These are phyloP conservation scores for Cercospora zeina DNA, from an alignment of 2,329 filamentous ascomycete genomes.

Conservation along the genomic window DNA sequence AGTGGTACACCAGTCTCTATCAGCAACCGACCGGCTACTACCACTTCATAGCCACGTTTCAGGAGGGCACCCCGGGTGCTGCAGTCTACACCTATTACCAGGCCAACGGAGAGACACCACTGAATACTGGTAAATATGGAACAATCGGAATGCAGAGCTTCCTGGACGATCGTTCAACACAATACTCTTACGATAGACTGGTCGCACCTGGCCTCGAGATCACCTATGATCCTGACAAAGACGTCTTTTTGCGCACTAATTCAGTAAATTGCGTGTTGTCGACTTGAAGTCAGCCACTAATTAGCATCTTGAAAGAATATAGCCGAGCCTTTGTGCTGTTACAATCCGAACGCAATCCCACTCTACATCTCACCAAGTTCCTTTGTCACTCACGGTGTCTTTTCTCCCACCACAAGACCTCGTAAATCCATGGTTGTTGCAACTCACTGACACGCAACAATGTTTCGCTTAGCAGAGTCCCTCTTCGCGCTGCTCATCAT, in stretches of 20 bases:
- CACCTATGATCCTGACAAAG: constrained; percentile 10
- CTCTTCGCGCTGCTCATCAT: constrained; percentile 4
- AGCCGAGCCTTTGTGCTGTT: not conserved
- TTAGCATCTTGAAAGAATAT: constrained; percentile 6
- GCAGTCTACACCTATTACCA: constrained; percentile 14
- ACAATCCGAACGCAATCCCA: constrained; percentile 6
- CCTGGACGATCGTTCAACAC: not conserved
- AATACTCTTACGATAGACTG: constrained; percentile 12
- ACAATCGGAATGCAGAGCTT: constrained; percentile 16
- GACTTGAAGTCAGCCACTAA: not conserved
- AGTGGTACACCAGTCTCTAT: constrained; percentile 27
- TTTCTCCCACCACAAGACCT: not conserved
- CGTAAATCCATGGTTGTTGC: not conserved
- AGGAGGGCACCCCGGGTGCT: constrained; percentile 6
- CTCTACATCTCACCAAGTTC: not conserved
- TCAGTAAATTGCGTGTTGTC: constrained; percentile 11
- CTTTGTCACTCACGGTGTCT: constrained; percentile 2
- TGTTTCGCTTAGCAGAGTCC: not conserved
- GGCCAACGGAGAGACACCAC: constrained; percentile 10
- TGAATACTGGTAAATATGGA: constrained; percentile 8
- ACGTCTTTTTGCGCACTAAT: constrained; percentile 12
- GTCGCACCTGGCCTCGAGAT: constrained; percentile 11
- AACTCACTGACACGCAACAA: not conserved
- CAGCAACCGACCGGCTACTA: constrained; percentile 11
- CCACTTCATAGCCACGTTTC: constrained; percentile 17